Conservation (phyloP, 805 yeast species). For the Kuraishia capsulata region DNA sequence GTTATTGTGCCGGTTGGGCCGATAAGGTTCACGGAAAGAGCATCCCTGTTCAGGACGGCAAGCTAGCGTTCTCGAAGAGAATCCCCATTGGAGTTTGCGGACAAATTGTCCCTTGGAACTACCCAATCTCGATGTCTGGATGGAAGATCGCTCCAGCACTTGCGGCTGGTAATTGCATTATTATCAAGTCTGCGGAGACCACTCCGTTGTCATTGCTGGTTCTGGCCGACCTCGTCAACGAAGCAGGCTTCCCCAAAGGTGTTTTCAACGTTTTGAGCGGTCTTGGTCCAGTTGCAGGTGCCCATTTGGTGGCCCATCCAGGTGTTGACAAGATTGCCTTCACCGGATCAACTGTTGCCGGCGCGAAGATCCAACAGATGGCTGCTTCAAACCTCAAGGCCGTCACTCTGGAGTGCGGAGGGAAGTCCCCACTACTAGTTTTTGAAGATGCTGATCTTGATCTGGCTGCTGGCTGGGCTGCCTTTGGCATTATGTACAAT, state of each 20-base stretch:
- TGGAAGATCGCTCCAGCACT: conserved; percentile 83
- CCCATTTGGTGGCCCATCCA: conserved; percentile 51
- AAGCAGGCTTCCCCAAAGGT: conserved; percentile 74
- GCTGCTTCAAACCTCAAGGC: conserved; percentile 57
- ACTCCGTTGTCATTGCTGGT: conserved; percentile 65
- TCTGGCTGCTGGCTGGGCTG: conserved; percentile 62
- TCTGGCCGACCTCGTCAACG: conserved; percentile 45
- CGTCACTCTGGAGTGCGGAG: conserved; percentile 66
- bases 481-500: conserved; percentile 55
- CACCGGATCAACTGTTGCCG: conserved; percentile 63
- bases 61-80: conserved; percentile 59
- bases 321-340: conserved; percentile 53
- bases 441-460: conserved; percentile 57
- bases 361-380: conserved; percentile 49
- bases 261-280: conserved; percentile 67
- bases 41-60: conserved; percentile 28
- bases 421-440: conserved; percentile 57
- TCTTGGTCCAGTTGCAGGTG: conserved; percentile 61
- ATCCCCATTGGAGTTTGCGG: conserved; percentile 64
- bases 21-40: conserved; percentile 41
- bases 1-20: conserved; percentile 57
- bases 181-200: conserved; percentile 67
- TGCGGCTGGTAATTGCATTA: conserved; percentile 69
- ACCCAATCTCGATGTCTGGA: conserved; percentile 61
- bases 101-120: conserved; percentile 68